Base-by-base conservation (phyloP, 805 yeast species). In the Komagataella mondaviorum region DNA sequence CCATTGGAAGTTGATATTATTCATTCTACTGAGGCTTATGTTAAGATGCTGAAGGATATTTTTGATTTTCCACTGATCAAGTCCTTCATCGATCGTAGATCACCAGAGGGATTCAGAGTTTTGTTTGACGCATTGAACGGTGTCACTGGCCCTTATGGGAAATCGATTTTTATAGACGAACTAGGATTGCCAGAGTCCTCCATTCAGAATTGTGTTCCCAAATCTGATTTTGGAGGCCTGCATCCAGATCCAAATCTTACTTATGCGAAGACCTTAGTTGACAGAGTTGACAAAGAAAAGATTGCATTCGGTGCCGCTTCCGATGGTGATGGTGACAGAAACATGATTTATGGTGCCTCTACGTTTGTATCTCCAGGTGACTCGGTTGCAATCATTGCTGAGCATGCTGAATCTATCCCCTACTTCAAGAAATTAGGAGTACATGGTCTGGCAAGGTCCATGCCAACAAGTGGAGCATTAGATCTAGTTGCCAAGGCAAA, bases 291-390 rank as follows among this genome's bases (percentile, higher is more conserved):
- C 62, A 63, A 67, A 18, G 85, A 85, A 53, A 70, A 80, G 53
- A 86, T 90, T 57, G 86, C 91, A 6, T 91, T 91, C 65, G 99
- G 99, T 56, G 98, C 98, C 44, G 98, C 98, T 6, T 85, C 96
- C n/a, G 99, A 88, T 64, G 99, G 99, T 67, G 99, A 91, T 61
- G 99, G 99, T 67, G 99, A 91, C 65, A 81, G 99, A 71, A 91
- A 91, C 67, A 91, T 91, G 99, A 91, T 91, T 62, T 93, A 93
- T 67, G 99, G 99, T 54, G 88, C 88, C 45, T 85, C 85, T 48
- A 78, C 97, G 2, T 91, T 91, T 67, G 98, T 91, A 12, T 89
- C 97, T 1, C 99, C 99, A 6, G 98, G 99, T 64, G 99, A 91
- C 67, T 86, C 96, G 4, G 98, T 91, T 39, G 98, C 99, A 46